Percentiles rank a stretch among this genome's conserved stretches.
phyloP scores from a whole-genome alignment of 1,284 basidiomycete genomes.

The Flammula alnicola region DNA sequence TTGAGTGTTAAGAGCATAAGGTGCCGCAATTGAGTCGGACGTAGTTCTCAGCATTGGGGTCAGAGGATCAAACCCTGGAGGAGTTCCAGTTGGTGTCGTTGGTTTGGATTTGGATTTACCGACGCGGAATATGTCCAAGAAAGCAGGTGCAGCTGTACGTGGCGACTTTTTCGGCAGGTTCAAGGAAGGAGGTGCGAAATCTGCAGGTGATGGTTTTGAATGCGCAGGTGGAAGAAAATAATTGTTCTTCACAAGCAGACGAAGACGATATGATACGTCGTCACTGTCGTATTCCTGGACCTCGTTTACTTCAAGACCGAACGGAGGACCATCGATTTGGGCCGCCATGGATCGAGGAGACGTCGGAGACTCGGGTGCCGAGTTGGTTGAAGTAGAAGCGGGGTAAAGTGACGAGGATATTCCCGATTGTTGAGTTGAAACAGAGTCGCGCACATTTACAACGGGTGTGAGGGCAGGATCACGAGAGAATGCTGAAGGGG shows the following conservation, averaged over 20 bases:
- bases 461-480: constrained; percentile 44
- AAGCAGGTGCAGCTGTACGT: constrained; percentile 56
- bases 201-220: constrained; percentile 70
- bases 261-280: constrained; percentile 81
- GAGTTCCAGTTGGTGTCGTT: constrained; percentile 48
- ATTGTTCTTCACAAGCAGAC: constrained; percentile 79
- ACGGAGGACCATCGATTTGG: constrained; percentile 45
- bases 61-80: constrained; percentile 39
- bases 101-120: constrained; percentile 70
- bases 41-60: constrained; percentile 63
- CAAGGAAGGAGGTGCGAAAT: constrained; percentile 50
- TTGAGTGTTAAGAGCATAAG: constrained; percentile 40
- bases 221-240: constrained; percentile 86
- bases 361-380: constrained; percentile 56
- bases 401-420: constrained; percentile 78
- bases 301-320: constrained; percentile 51
- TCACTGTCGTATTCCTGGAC: constrained; percentile 69
- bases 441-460: constrained; percentile 43
- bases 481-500: constrained; percentile 49
- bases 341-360: constrained; percentile 59
- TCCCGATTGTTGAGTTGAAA: constrained; percentile 52
- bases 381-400: constrained; percentile 64
- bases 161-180: constrained; percentile 45
- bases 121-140: constrained; percentile 71
- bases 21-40: constrained; percentile 58